A percentile compares a stretch with the other conserved stretches of the same genome.
Evolutionary conservation across 352 stramenopile genomes (phyloP).

Genomic region (Globisporangium rhizosaccharum): DNA sequence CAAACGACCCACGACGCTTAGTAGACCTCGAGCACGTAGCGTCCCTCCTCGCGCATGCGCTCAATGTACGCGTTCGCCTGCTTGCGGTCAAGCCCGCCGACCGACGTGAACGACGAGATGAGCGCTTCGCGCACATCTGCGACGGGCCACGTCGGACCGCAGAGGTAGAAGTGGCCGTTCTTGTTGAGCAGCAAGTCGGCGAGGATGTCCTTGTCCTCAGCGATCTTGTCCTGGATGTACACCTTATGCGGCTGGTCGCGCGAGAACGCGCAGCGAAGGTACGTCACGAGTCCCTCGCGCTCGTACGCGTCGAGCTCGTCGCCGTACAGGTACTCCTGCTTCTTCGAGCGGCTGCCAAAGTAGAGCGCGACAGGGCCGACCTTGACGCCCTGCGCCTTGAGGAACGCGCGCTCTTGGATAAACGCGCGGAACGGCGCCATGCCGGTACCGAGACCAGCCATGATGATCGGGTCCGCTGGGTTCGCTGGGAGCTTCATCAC

Average conservation of each 20-base stretch:
- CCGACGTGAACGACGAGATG: slow-evolving; percentile 44
- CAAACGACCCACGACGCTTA: slow-evolving; percentile 22
- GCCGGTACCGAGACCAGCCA: slow-evolving; percentile 83
- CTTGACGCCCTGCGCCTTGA: slow-evolving; percentile 52
- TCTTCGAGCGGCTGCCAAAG: slow-evolving; percentile 93
- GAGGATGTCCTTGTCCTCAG: slow-evolving; percentile 73
- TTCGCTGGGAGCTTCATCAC: slow-evolving; percentile 76
- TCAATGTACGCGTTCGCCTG: slow-evolving; percentile 70
- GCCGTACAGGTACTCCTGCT: slow-evolving; percentile 96
- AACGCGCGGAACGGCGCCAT: slow-evolving; percentile 90
- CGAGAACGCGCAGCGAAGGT: slow-evolving; percentile 84
- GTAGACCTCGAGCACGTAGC: slow-evolving; percentile 85
- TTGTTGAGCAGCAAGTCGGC: slow-evolving; percentile 64
- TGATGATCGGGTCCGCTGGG: slow-evolving; percentile 70
- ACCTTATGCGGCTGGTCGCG: slow-evolving; percentile 87
- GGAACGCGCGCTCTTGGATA: slow-evolving; percentile 81
- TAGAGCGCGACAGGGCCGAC: slow-evolving; percentile 85
- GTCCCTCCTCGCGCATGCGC: slow-evolving; percentile 70
- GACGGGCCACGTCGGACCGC: slow-evolving; percentile 77
- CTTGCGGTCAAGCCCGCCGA: slow-evolving; percentile 52
- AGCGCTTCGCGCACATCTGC: slow-evolving; percentile 70
- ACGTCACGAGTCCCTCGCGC: slow-evolving; percentile 73
- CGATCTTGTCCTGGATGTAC: slow-evolving; percentile 88
- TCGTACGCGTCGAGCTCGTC: slow-evolving; percentile 87
- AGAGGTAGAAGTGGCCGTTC: slow-evolving; percentile 85